Base-by-base conservation (phyloP, 2,329 filamentous ascomycete genomes). In the Phoma sp. region DNA sequence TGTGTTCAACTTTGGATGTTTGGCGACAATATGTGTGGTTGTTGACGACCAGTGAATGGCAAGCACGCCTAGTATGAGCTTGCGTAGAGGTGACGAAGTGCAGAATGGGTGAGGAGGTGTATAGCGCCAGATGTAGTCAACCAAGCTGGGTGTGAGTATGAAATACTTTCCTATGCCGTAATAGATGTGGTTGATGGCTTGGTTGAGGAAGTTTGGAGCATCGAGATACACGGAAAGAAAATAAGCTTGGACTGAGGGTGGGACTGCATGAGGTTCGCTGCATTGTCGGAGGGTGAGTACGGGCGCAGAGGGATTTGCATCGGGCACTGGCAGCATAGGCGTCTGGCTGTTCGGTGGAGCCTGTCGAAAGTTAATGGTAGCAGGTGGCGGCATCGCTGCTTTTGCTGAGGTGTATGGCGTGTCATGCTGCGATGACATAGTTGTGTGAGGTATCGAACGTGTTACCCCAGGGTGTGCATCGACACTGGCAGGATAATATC, bases 161-260 rank as follows among this genome's bases (percentile, higher is more conserved):
- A 62, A 60, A 42, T 49, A 17, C 1, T 9, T 12, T 4, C 65
- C 64, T 2, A 66, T 50, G 1, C 34, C 47, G 2, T 26, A 5
- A 23, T 59, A 55, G 12, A 66, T 55, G n/a, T 52, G 56, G 0
- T 23, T 5, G 10, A 61, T 58, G 5, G 57, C 45, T 20, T 61
- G 37, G 26, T 66, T 66, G 38, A 60, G 53, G 53, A 68, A 68
- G 2, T 12, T 2, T 0, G 18, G 5, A 2, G 62, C 42, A 17
- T 46, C 26, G 38, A 67, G 53, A 17, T 45, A 50, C 7, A 54
- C 30, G 9, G 52, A 60, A n/a, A 66, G 56, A 1, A 66, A 33
- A 55, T 59, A 64, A n/a, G 64, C 62, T 4, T 40, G 55, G 15
- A 66, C 30, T 4, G 53, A 60, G 11, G 53, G 39, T 1, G 53